These are phyloP conservation scores for Adenanthera pavonina DNA, from an alignment of 306 rosid species.

Conservation along the genomic window DNA sequence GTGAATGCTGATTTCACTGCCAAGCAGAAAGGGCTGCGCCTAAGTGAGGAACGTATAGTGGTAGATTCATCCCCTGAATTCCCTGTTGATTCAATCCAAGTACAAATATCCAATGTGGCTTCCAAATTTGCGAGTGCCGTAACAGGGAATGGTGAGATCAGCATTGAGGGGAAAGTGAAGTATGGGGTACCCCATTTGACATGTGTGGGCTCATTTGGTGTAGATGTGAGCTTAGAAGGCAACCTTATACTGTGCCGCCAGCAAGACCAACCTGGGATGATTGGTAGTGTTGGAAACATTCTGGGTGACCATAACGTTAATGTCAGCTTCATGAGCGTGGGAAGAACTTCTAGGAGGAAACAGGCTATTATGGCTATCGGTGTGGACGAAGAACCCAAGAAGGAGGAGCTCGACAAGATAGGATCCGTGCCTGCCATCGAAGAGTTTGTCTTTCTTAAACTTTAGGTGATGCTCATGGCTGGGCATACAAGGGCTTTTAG, in stretches of 20 bases:
- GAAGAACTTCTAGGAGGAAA: conserved; percentile 64
- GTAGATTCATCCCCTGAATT: conserved; percentile 64
- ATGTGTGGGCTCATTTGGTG: conserved; percentile 68
- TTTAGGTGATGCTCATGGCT: conserved; percentile 38
- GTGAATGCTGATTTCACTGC: conserved; percentile 92
- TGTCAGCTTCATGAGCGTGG: conserved; percentile 94
- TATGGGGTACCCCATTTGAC: conserved; percentile 75
- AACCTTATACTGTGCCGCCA: conserved; percentile 83
- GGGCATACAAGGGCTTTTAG: background rate
- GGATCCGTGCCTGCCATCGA: conserved; percentile 77
- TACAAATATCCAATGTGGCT: conserved; percentile 64
- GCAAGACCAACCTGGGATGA: conserved; percentile 91
- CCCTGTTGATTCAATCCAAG: conserved; percentile 77
- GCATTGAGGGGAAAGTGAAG: conserved; percentile 87
- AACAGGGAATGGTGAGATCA: conserved; percentile 59
- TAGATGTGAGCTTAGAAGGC: conserved; percentile 90
- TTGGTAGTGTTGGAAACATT: conserved; percentile 82
- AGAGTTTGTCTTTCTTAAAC: conserved; percentile 87
- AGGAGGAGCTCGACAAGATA: conserved; percentile 59
- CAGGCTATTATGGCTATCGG: conserved; percentile 93
- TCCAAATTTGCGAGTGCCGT: conserved; percentile 80
- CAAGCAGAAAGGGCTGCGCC: conserved; percentile 77
- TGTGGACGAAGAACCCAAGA: conserved; percentile 82
- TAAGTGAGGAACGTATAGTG: conserved; percentile 71
- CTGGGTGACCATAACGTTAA: conserved; percentile 73